Percentiles rank a stretch among this genome's conserved stretches.
These are phyloP conservation scores for Suillus subaureus DNA, from an alignment of 768 basidiomycete species.

Conservation along the genomic window DNA sequence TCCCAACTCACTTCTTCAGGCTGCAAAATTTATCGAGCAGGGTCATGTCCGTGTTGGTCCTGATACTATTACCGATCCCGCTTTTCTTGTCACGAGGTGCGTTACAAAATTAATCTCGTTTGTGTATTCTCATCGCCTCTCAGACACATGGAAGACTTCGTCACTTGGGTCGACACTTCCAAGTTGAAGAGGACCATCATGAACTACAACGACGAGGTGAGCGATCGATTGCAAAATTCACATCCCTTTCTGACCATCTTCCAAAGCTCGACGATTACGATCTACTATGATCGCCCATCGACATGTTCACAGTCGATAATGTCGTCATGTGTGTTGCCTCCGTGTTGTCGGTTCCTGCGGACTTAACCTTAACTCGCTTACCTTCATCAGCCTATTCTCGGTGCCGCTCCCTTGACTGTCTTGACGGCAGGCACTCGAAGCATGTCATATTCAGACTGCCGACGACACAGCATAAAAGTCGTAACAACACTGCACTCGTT, in stretches of 20 bases:
- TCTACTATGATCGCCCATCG: conserved; percentile 52
- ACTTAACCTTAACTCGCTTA: conserved; percentile 8
- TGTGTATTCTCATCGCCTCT: conserved; percentile 9
- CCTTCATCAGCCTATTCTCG: conserved; percentile 3
- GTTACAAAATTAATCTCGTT: conserved; percentile 16
- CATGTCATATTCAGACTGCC: conserved; percentile 4
- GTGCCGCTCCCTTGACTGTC: neutral
- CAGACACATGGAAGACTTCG: conserved; percentile 98
- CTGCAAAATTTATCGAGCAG: conserved; percentile 96
- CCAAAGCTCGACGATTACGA: conserved; percentile 92
- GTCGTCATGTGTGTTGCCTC: conserved; percentile 2
- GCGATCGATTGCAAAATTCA: conserved; percentile 15
- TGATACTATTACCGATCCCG: conserved; percentile 94
- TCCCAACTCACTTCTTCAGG: conserved; percentile 50
- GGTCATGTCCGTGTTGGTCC: conserved; percentile 98
- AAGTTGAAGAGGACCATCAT: conserved; percentile 95
- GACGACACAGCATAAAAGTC: conserved; percentile 3
- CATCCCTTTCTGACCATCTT: conserved; percentile 20
- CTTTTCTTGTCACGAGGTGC: conserved; percentile 89
- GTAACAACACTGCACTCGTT: neutral
- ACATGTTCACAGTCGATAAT: neutral
- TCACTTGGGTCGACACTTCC: conserved; percentile 98
- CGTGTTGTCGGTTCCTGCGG: conserved; percentile 1
- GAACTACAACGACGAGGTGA: conserved; percentile 94
- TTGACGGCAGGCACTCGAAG: neutral